phyloP scores from a whole-genome alignment of 805 yeast species.

The Monosporozyma servazzii region DNA sequence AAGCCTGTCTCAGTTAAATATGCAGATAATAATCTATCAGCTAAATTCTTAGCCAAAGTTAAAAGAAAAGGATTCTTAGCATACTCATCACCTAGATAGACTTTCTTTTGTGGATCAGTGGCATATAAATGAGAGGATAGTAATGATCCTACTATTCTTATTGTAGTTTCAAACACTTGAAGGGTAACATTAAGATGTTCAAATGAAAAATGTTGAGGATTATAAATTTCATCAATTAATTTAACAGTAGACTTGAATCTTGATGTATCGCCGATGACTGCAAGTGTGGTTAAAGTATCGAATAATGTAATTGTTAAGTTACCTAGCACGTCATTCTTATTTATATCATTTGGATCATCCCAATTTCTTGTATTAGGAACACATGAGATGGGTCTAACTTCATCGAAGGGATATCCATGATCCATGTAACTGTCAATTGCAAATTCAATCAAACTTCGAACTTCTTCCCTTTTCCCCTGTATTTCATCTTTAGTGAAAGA shows the following conservation, averaged over 20 bases:
- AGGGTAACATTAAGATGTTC: slow-evolving; percentile 55
- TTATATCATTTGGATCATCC: slow-evolving; percentile 42
- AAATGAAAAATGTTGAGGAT: slow-evolving; percentile 32
- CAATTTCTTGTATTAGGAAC: slow-evolving; percentile 57
- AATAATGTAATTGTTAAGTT: slow-evolving; percentile 70
- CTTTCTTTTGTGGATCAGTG: slow-evolving; percentile 36
- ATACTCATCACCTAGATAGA: slow-evolving; percentile 36
- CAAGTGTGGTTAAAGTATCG: slow-evolving; percentile 72
- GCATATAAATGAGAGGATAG: slow-evolving; percentile 72
- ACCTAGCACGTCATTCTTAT: slow-evolving; percentile 76
- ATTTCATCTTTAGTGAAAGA: slow-evolving; percentile 29
- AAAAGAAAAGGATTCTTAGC: slow-evolving; percentile 55
- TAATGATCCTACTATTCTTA: slow-evolving; percentile 75
- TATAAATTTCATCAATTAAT: slow-evolving; percentile 31
- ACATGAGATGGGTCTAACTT: slow-evolving; percentile 68
- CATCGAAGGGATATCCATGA: slow-evolving; percentile 74
- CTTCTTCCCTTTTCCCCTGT: slow-evolving; percentile 32
- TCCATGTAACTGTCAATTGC: slow-evolving; percentile 65
- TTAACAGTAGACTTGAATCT: slow-evolving; percentile 41
- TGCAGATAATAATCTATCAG: slow-evolving; percentile 59
- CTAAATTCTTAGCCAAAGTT: slow-evolving; percentile 64
- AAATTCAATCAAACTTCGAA: slow-evolving; percentile 54
- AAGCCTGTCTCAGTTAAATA: slow-evolving; percentile 55
- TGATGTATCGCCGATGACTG: slow-evolving; percentile 57
- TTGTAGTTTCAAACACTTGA: slow-evolving; percentile 83